Evolutionary conservation across 768 basidiomycete species (phyloP), one percentile per base, ranked within the genome.

Genomic region (Podaxis mareebaensis): DNA sequence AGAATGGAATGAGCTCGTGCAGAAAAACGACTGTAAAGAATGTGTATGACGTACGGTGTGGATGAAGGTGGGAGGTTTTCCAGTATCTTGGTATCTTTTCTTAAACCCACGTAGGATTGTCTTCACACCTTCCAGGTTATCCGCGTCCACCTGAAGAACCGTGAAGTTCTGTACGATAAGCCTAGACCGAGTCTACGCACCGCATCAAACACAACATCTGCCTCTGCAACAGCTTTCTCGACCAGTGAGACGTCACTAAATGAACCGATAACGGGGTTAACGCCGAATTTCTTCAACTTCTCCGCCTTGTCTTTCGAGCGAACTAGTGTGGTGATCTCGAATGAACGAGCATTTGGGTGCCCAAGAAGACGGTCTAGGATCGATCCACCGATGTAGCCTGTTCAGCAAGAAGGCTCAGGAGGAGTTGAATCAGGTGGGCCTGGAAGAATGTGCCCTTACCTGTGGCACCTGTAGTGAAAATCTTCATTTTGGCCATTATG

Each of bases 51-150:
- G 67, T 67, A 87, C 89, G 0, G 87, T 88, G 67, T 91, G 85
- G 17, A 91, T 88, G 10, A 85, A 76, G 61, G 79, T 77, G 4
- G 86, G 79, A 1, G 71, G 68, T 2, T 69, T 74, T 3, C 83
- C 81, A 1, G 80, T 81, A 22, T 65, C 68, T 38, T 77, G 74
- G 54, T 79, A 72, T 22, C 78, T 73, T 66, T 76, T 80, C 74
- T 82, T 85, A 69, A 85, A 63, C 0, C 89, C 88, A 12, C 70
- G 75, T 61, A 90, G 70, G 10, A 83, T 80, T 1, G 84, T 82
- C 42, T 78, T 66, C 0, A 76, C 77, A 0, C 82, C 81, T 0
- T 70, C 68, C 0, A 81, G 58, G 56, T 87, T 72, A 64, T 90
- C 87, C 3, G 72, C 66, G 64, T 78, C 75, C 1, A 74, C 77